These are phyloP conservation scores for Omphalotus guepiniiformis DNA, from an alignment of 768 basidiomycete species.

Conservation along the genomic window DNA sequence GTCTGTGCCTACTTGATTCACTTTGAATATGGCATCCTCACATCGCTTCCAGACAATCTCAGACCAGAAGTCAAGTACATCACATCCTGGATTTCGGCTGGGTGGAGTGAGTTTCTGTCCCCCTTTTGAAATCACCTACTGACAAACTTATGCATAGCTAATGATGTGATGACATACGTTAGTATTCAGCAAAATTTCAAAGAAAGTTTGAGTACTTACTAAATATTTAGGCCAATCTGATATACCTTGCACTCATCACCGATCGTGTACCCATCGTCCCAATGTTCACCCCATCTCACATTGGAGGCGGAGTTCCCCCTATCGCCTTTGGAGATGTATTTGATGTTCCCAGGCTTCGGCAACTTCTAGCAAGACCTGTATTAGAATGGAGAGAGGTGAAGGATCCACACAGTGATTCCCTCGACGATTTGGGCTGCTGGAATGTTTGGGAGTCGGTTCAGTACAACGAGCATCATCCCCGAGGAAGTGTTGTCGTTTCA, in stretches of 20 bases:
- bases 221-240: conserved; percentile 36
- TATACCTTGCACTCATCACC: conserved; percentile 57
- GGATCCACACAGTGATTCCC: conserved; percentile 30
- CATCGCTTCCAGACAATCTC: conserved; percentile 57
- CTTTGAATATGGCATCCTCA: neutral
- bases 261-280: conserved; percentile 56
- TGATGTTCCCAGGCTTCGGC: conserved; percentile 49
- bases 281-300: conserved; percentile 55
- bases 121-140: conserved; percentile 6
- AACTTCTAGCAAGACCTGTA: conserved; percentile 40
- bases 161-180: conserved; percentile 75
- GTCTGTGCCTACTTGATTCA: conserved; percentile 22
- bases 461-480: conserved; percentile 31
- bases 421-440: conserved; percentile 57
- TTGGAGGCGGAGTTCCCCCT: conserved; percentile 43
- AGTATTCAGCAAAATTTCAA: conserved; percentile 11
- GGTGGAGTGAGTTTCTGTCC: conserved; percentile 55
- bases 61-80: conserved; percentile 58
- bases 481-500: conserved; percentile 31
- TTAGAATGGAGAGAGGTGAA: conserved; percentile 67
- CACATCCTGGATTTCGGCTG: conserved; percentile 72
- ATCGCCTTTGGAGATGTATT: conserved; percentile 59
- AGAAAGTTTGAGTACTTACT: neutral
- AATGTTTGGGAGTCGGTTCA: conserved; percentile 47
- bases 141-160: conserved; percentile 38